These are phyloP conservation scores for Basidiobolus meristosporus DNA, from an alignment of 371 early-diverging fungal species.

Conservation along the genomic window DNA sequence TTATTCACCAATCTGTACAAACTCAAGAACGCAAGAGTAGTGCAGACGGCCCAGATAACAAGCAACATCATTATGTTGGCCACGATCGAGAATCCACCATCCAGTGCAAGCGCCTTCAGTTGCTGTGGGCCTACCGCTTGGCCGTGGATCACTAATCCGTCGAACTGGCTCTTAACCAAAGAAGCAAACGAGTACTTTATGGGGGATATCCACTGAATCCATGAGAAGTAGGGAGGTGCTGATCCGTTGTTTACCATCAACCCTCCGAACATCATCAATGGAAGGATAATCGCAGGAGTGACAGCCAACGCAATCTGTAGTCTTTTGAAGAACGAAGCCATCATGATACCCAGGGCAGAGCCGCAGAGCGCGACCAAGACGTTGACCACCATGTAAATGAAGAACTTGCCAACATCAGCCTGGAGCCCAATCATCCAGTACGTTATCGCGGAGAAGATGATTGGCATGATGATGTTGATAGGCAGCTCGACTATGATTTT, in stretches of 20 bases:
- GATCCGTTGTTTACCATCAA: slow-evolving; percentile 33
- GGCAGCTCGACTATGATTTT: not conserved
- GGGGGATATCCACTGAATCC: slow-evolving; percentile 39
- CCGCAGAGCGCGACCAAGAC: slow-evolving; percentile 26
- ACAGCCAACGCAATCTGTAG: slow-evolving; percentile 9
- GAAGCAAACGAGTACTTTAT: slow-evolving; percentile 39
- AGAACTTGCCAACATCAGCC: slow-evolving; percentile 13
- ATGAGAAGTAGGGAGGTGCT: slow-evolving; percentile 29
- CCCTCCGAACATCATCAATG: slow-evolving; percentile 17
- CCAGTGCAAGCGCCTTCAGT: too few species aligned
- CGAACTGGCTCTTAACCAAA: slow-evolving; percentile 19
- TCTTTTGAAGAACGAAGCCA: slow-evolving; percentile 17
- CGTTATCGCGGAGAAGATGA: slow-evolving; percentile 25
- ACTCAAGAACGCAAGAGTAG: too few species aligned
- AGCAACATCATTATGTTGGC: too few species aligned
- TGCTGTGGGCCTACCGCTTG: too few species aligned
- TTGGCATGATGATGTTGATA: slow-evolving; percentile 24
- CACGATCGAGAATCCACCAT: too few species aligned
- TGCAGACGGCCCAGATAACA: too few species aligned
- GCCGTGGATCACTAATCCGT: not conserved
- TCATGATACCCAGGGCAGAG: slow-evolving; percentile 23
- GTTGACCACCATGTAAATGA: slow-evolving; percentile 14
- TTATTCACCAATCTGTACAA: too few species aligned
- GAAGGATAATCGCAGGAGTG: slow-evolving; percentile 17
- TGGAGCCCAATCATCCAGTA: slow-evolving; percentile 33